phyloP scores from a whole-genome alignment of 805 yeast species.

The Lipomyces spencermartinsiae region DNA sequence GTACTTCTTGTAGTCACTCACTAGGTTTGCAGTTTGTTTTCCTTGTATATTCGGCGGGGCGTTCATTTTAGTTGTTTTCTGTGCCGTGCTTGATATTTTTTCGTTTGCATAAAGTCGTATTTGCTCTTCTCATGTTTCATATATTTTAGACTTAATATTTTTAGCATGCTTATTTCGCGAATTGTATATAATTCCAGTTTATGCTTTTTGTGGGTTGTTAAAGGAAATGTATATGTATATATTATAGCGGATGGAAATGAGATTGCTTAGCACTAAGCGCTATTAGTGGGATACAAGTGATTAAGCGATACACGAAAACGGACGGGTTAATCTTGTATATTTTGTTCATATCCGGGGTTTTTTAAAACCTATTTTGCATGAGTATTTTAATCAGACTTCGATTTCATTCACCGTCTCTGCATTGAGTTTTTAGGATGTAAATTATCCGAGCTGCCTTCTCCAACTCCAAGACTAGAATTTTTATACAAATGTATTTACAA shows the following conservation, averaged over 20 bases:
- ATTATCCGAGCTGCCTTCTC: not conserved
- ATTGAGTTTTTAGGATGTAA: too few species aligned
- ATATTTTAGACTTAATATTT: not conserved
- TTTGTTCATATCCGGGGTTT: not conserved
- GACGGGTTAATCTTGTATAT: not conserved
- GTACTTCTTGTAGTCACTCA: not conserved
- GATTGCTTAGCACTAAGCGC: not conserved
- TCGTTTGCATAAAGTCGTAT: slow-evolving; percentile 1
- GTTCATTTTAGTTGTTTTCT: not conserved
- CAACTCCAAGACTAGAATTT: not conserved
- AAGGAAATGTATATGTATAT: not conserved
- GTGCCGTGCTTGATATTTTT: not conserved
- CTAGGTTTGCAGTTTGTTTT: not conserved
- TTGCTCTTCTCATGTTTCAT: not conserved
- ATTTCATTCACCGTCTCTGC: too few species aligned
- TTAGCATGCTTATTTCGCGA: not conserved
- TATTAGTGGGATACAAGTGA: not conserved
- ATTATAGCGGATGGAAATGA: not conserved
- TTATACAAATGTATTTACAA: not conserved
- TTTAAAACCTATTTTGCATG: not conserved
- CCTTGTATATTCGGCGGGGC: not conserved
- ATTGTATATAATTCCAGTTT: not conserved
- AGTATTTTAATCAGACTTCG: not conserved
- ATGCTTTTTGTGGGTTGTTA: not conserved
- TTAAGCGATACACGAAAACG: not conserved